These are phyloP conservation scores for Xerocomus nothofagi DNA, from an alignment of 1,284 basidiomycete genomes.

Conservation along the genomic window DNA sequence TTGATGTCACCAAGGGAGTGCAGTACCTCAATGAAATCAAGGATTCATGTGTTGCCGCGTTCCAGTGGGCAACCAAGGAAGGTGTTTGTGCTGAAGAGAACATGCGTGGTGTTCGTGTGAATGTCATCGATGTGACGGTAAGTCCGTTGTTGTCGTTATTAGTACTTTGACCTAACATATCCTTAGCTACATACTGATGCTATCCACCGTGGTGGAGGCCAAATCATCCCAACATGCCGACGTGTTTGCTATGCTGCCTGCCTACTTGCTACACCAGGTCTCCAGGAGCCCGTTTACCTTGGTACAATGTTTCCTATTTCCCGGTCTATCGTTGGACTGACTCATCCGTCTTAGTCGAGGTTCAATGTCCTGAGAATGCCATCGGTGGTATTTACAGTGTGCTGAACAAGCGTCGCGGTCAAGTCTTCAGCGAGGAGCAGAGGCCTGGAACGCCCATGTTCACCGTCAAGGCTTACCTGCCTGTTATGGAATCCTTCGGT, in stretches of 20 bases:
- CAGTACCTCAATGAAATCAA: constrained; percentile 99
- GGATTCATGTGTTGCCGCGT: constrained; percentile 98
- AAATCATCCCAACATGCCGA: constrained; percentile 95
- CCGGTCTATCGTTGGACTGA: constrained; percentile 12
- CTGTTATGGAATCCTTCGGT: constrained; percentile 97
- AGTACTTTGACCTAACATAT: constrained; percentile 10
- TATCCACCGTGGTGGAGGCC: constrained; percentile 99
- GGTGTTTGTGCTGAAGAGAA: constrained; percentile 97
- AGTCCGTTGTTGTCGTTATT: constrained; percentile 26
- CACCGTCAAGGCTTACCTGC: constrained; percentile 98
- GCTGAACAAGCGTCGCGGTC: constrained; percentile 98
- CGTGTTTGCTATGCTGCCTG: constrained; percentile 97
- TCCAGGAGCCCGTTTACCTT: constrained; percentile 98
- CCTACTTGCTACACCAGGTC: constrained; percentile 85
- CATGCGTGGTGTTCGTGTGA: constrained; percentile 98
- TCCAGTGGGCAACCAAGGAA: constrained; percentile 99
- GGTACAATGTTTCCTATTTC: constrained; percentile 42
- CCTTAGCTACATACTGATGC: constrained; percentile 92
- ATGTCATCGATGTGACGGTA: constrained; percentile 95
- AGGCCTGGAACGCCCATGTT: constrained; percentile 98
- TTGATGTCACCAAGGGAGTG: constrained; percentile 99
- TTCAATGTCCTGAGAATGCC: constrained; percentile 97
- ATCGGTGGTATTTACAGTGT: constrained; percentile 97
- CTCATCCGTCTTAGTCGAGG: constrained; percentile 70
- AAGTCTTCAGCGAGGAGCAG: constrained; percentile 98